phyloP scores from a whole-genome alignment of 208 protist species.

The Borovskyia barvae region DNA sequence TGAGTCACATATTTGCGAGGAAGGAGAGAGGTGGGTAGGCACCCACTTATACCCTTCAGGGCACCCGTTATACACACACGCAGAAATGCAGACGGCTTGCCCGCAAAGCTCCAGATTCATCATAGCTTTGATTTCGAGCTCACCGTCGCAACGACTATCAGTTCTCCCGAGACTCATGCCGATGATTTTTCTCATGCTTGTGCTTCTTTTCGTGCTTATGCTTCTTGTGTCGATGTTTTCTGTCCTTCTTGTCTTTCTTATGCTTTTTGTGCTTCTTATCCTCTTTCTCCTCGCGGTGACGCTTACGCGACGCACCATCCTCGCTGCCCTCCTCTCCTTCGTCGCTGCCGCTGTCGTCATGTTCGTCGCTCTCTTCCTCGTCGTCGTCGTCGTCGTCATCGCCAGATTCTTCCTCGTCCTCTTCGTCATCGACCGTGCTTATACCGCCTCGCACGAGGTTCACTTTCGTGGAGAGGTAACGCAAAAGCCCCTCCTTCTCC shows the following conservation, averaged over 20 bases:
- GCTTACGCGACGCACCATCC: constrained; percentile 29
- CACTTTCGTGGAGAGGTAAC: constrained; percentile 56
- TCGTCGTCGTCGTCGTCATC: constrained; percentile 50
- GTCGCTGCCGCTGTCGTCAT: constrained; percentile 24
- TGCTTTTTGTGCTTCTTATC: constrained; percentile 38
- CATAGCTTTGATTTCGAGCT: too few species aligned
- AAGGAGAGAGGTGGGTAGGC: too few species aligned
- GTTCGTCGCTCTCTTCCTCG: constrained; percentile 30
- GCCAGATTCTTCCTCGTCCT: constrained; percentile 53
- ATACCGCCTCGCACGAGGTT: constrained; percentile 45
- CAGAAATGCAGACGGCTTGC: too few species aligned
- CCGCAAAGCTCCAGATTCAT: too few species aligned
- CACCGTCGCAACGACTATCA: too few species aligned
- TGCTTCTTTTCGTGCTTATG: constrained; percentile 29
- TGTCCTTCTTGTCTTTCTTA: constrained; percentile 36
- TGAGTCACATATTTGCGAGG: too few species aligned
- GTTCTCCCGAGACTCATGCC: constrained; percentile 38
- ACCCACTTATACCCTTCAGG: too few species aligned
- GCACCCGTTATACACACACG: too few species aligned
- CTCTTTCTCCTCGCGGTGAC: constrained; percentile 30
- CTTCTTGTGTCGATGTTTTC: constrained; percentile 46
- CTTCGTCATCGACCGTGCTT: constrained; percentile 28
- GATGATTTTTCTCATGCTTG: constrained; percentile 38
- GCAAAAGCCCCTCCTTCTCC: constrained; percentile 63
- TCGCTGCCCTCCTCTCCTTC: constrained; percentile 30